Evolutionary conservation across 352 stramenopile species (phyloP), one percentile per base, ranked within the genome.

Genomic region (Phytophthora sp.): DNA sequence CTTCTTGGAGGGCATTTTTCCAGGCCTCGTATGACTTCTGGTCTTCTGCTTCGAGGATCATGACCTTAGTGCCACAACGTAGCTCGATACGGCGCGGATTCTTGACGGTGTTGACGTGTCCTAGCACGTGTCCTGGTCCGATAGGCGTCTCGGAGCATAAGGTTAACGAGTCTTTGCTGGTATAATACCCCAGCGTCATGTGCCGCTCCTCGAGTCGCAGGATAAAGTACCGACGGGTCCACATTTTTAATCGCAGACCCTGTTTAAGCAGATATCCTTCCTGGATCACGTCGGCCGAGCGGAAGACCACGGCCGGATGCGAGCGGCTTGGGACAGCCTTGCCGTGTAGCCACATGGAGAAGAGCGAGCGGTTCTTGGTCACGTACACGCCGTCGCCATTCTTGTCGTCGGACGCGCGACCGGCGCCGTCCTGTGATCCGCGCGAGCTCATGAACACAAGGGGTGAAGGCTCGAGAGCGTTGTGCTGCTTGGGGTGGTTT

Each of bases 151-250:
- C 87, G 7, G 81, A 86, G 63, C 87, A 95, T 27, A 95, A 64
- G 35, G 81, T 79, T 18, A 95, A 63, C 31, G 82, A 87, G 63
- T 95, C 87, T 50, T 93, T 94, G 66, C 75, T 92, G 16, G 82
- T 92, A 63, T 95, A 95, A 62, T 95, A 95, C 0, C 85, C 84
- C 11, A 95, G 70, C 31, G 87, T 95, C 87, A 95, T 95, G 74
- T 95, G 86, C 4, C 85, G 85, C 74, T 95, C 87, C 54, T 95
- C 87, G 13, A 95, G 78, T 1, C 87, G 84, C 46, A 95, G 54
- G 44, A 95, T 95, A 44, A 95, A 95, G 54, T 95, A 95, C 41
- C 87, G 82, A n/a, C 80, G 80, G 20, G 74, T 88, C 85, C 85
- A 94, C 70, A 91, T 84, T 61, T 90, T 90, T 27, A 95, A 62